Conservation (phyloP, 2,329 filamentous ascomycete species). For the Monosporascus cannonballus region DNA sequence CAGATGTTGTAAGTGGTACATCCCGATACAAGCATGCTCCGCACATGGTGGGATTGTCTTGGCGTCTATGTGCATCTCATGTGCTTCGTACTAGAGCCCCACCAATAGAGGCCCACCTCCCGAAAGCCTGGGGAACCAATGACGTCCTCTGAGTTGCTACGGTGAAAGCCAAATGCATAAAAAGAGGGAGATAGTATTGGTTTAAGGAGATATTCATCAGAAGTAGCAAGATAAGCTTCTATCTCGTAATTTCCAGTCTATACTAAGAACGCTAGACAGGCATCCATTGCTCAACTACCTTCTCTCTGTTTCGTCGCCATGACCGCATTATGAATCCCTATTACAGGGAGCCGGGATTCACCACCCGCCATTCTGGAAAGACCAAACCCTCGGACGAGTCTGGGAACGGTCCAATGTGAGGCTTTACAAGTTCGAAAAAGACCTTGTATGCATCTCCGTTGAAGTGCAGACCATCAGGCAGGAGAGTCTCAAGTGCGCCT, state of each 20-base stretch:
- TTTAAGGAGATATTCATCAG: not conserved
- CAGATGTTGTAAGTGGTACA: not conserved
- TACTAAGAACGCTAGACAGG: no score
- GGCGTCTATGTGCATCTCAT: no score
- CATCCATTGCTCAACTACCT: no score
- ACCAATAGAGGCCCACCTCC: no score
- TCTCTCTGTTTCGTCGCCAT: no score
- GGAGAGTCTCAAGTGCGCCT: slow-evolving; percentile 44
- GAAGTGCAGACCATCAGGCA: slow-evolving; percentile 56
- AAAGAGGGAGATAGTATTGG: not conserved
- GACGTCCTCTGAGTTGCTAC: not conserved
- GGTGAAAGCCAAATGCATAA: not conserved
- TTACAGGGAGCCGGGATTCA: slow-evolving; percentile 15
- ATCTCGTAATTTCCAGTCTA: not conserved
- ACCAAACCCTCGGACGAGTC: slow-evolving; percentile 27
- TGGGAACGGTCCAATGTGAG: slow-evolving; percentile 40
- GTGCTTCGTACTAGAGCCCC: no score
- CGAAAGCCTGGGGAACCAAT: no score
- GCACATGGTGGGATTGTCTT: no score
- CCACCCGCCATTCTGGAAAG: slow-evolving; percentile 42
- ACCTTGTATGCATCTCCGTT: slow-evolving; percentile 46
- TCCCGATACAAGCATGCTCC: no score
- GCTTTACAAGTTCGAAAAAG: slow-evolving; percentile 41
- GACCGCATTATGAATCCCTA: not conserved
- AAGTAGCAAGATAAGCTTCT: not conserved